These are phyloP conservation scores for Diutina rugosa DNA, from an alignment of 1,139 yeast species.

Conservation along the genomic window DNA sequence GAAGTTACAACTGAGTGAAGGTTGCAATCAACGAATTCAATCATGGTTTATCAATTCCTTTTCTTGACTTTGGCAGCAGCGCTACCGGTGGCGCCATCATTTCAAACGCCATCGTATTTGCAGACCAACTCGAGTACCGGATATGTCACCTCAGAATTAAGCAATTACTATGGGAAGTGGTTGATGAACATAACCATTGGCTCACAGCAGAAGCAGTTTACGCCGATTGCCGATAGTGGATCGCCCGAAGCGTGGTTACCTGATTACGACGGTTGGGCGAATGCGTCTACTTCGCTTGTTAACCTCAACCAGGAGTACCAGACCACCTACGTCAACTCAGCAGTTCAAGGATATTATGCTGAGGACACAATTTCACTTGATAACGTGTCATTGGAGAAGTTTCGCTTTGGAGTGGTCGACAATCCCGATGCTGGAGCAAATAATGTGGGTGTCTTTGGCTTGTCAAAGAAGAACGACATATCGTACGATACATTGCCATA, in stretches of 20 bases:
- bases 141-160: not conserved
- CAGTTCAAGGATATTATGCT: not conserved
- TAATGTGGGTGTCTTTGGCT: not conserved
- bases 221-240: not conserved
- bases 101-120: not conserved
- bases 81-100: not conserved
- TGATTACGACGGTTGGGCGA: not conserved
- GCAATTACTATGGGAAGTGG: not conserved
- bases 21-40: not conserved
- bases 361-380: not conserved
- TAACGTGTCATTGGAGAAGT: not conserved
- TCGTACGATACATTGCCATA: not conserved
- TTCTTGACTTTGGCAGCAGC: not conserved
- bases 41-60: not conserved
- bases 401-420: not conserved
- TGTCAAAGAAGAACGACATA: not conserved
- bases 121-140: not conserved
- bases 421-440: not conserved
- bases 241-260: not conserved
- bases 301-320: not conserved
- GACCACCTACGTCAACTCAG: not conserved
- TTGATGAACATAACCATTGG: not conserved
- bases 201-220: not conserved
- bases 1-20: not conserved
- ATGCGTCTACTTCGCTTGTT: not conserved